Base-by-base conservation (phyloP, 768 basidiomycete species). In the Trametes cinnabarina region DNA sequence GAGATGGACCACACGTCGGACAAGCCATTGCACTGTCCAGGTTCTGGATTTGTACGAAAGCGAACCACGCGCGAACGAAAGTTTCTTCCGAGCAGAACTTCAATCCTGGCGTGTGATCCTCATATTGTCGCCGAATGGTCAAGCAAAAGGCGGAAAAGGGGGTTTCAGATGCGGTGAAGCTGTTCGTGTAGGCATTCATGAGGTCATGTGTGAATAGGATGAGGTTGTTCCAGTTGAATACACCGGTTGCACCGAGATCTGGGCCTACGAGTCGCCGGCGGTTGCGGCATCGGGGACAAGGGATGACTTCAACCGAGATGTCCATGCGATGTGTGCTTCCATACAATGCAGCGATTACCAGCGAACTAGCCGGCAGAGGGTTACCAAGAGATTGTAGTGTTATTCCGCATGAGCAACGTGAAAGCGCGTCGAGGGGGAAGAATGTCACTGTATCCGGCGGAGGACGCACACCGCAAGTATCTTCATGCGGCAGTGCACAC, bases 191-290 rank as follows among this genome's bases (percentile, higher is more conserved):
- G 14, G 54, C 39, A 47, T 66, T 59, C 17, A 66, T 53, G 9
- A 66, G 53, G 30, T 66, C 63, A 20, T 66, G 65, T 1, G 65
- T 52, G 57, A 64, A 66, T 2, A 60, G 28, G n/a, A 50, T 34
- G 3, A 17, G 10, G 41, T 66, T 66, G 44, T 64, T 66, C 56
- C 48, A 57, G 34, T 64, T 66, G 51, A 66, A 59, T 15, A 66
- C 19, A 5, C 57, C 62, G 28, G 48, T 7, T 3, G 30, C 14
- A 1, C 53, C 32, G 4, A 55, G 51, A 37, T 66, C 63, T 8
- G 65, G 60, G 4, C 65, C 65, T 12, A 59, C 47, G 10, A 8
- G 42, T 1, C 47, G 55, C 4, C 47, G 47, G 3, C 19, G 47
- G 35, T 56, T 47, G 15, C 25, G 47, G 40, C 55, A 56, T 3